phyloP scores from a whole-genome alignment of 2,329 filamentous ascomycete species.

The Cladophialophora yegresii region DNA sequence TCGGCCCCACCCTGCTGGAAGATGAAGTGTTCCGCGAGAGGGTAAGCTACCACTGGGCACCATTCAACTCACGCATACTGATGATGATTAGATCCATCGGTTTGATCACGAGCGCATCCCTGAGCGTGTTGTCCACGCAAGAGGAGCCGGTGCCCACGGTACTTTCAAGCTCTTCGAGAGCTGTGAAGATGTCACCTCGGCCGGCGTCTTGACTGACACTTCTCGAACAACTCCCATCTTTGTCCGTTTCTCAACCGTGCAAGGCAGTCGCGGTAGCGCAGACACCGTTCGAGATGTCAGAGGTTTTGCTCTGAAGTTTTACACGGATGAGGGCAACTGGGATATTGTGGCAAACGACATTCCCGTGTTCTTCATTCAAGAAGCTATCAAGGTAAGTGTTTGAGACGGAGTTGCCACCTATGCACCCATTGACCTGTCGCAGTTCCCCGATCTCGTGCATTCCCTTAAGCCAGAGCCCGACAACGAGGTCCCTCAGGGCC shows the following conservation, averaged over 20 bases:
- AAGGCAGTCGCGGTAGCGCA: constrained; percentile 72
- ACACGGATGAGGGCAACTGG: constrained; percentile 76
- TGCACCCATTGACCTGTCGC: not conserved
- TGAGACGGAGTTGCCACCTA: not conserved
- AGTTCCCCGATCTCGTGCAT: constrained; percentile 44
- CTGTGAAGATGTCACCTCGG: constrained; percentile 63
- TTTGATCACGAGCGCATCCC: constrained; percentile 76
- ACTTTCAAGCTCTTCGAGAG: constrained; percentile 67
- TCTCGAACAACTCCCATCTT: constrained; percentile 68
- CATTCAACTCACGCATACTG: not conserved
- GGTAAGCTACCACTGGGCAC: constrained; percentile 47
- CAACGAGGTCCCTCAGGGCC: constrained; percentile 70
- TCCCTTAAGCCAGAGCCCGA: constrained; percentile 69
- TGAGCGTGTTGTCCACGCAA: constrained; percentile 68
- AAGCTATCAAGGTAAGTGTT: constrained; percentile 61
- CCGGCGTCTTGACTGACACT: constrained; percentile 68
- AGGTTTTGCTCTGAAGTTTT: constrained; percentile 76
- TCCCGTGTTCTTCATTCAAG: constrained; percentile 74
- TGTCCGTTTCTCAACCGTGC: constrained; percentile 74
- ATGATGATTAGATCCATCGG: constrained; percentile 51
- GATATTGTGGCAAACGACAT: constrained; percentile 76
- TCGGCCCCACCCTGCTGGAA: constrained; percentile 69
- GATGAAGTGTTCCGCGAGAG: constrained; percentile 73
- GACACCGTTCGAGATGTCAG: constrained; percentile 83
- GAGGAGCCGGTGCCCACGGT: constrained; percentile 65